Evolutionary conservation across 2,329 filamentous ascomycete genomes (phyloP).

Genomic region (Aspergillus sp.): DNA sequence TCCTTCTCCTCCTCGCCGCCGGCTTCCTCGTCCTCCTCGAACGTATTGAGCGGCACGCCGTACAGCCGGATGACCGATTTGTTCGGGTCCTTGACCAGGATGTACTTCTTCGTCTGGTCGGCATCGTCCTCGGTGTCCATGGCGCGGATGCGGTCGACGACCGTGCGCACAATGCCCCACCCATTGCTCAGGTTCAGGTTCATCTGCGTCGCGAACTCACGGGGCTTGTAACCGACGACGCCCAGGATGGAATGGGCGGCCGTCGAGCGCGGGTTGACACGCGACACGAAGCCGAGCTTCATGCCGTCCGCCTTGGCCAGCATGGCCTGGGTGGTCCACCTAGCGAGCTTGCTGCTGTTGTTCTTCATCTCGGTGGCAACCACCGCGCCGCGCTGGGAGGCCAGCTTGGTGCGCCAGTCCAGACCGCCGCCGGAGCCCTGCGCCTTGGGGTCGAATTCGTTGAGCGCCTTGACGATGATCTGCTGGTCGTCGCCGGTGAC

Average conservation of each 20-base stretch:
- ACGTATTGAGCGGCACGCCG: slow-evolving; percentile 75
- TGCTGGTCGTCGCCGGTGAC: slow-evolving; percentile 86
- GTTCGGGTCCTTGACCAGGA: slow-evolving; percentile 78
- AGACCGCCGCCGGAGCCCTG: slow-evolving; percentile 89
- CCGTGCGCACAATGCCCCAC: slow-evolving; percentile 97
- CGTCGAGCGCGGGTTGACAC: slow-evolving; percentile 81
- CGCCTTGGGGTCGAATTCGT: slow-evolving; percentile 98
- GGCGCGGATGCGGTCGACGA: slow-evolving; percentile 65
- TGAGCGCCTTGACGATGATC: slow-evolving; percentile 87
- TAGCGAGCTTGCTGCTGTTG: slow-evolving; percentile 96
- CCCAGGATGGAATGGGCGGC: slow-evolving; percentile 92
- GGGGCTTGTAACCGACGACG: slow-evolving; percentile 94
- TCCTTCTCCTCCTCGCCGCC: slow-evolving; percentile 46
- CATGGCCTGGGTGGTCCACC: slow-evolving; percentile 96
- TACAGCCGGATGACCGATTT: slow-evolving; percentile 91
- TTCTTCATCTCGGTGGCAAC: slow-evolving; percentile 99
- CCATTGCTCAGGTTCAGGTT: slow-evolving; percentile 94
- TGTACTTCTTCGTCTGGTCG: slow-evolving; percentile 38
- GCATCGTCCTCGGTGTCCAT: slow-evolving; percentile 34
- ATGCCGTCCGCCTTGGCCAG: slow-evolving; percentile 95
- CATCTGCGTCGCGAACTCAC: slow-evolving; percentile 96
- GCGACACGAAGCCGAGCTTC: slow-evolving; percentile 98
- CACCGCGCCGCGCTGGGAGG: slow-evolving; percentile 88
- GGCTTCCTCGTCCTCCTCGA: slow-evolving; percentile 76
- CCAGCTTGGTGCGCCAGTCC: slow-evolving; percentile 94